Base-by-base conservation (phyloP, 805 yeast genomes). In the Starmerella cellae region DNA sequence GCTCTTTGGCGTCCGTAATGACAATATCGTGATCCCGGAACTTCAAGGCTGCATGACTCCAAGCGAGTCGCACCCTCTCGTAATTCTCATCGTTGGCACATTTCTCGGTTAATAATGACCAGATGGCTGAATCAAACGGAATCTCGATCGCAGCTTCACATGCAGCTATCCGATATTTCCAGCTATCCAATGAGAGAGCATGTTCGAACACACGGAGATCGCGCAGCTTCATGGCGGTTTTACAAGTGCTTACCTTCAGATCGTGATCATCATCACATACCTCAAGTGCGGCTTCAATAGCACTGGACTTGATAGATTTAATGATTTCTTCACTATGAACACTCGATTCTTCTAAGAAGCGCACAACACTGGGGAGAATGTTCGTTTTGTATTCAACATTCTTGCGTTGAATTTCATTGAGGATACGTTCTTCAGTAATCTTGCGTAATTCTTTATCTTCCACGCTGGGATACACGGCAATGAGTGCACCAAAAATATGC, bases 401-500 rank as follows among this genome's bases (percentile, higher is more conserved):
- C 34, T 73, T 71, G 49, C 93, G 67, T 44, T 71, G 71, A 1
- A 80, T 72, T 56, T 87, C 96, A 1, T 65, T 61, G 3, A 66
- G 43, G 0, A 79, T 70, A 1, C 71, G 63, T 20, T 65, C 64
- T 23, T 61, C 61, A 6, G 80, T 60, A 20, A 51, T 57, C 1
- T 57, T 59, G 26, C 64, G 55, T 5, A 73, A 35, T 0, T 6
- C 28, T 18, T 13, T 77, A 50, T 35, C 56, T 3, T 23, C 23
- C 16, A 10, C 20, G 63, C 0, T 50, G 52, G 37, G 65, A 60
- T 37, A 43, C 9, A 81, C 65, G 1, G 73, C 60, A 0, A 82
- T 79, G 41, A 87, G 62, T 0, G 95, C 82, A 29, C 74, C 75
- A 17, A 84, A 63, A 1, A 91, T 70, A 23, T 67, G 60, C 51